Base-by-base conservation (phyloP, 164 flowering plant species). In the Piper betle region DNA sequence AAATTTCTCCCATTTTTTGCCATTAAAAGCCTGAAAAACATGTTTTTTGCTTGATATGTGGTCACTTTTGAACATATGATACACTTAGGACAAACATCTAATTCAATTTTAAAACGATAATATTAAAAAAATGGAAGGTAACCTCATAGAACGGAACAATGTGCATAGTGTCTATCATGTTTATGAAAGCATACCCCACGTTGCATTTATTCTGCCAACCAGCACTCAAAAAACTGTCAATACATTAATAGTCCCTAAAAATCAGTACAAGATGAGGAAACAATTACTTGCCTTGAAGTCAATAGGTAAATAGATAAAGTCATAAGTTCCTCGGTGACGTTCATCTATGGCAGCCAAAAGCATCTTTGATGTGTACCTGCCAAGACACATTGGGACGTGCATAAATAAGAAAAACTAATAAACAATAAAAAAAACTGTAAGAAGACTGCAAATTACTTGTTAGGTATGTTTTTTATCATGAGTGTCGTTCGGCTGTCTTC, bases 1-100 rank as follows among this genome's bases (percentile, higher is more conserved):
- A 77, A 89, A 89, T 71, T 89, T 89, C 77, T 89, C 96, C 96
- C 96, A 89, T 61, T 81, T 89, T 64, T 85, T 86, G 3, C 96
- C 96, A 72, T 88, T 76, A 63, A 88, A 87, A 63, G 91, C 77
- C 96, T 87, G 83, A 38, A 62, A 55, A 63, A 12, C 6, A 12
- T 63, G 15, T 41, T 13, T 58, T 37, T 37, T 39, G 18, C 6
- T 39, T 58, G 16, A n/a, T 7, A 15, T 39, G 57, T 4, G 18
- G 57, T 5, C 16, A 54, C 6, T 54, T 54, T 54, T 8, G 33
- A 25, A 25, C 6, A 18, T 5, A 54, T 54, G 7, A 54, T 18
- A 18, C 20, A 25, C 20, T 54, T 4, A 4, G n/a, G 4, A 54
- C 20, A 37, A 9, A 9, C 33, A 62, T 5, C 17, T 10, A 33